Conservation (phyloP, 805 yeast species). For the Saturnispora serradocipensis region DNA sequence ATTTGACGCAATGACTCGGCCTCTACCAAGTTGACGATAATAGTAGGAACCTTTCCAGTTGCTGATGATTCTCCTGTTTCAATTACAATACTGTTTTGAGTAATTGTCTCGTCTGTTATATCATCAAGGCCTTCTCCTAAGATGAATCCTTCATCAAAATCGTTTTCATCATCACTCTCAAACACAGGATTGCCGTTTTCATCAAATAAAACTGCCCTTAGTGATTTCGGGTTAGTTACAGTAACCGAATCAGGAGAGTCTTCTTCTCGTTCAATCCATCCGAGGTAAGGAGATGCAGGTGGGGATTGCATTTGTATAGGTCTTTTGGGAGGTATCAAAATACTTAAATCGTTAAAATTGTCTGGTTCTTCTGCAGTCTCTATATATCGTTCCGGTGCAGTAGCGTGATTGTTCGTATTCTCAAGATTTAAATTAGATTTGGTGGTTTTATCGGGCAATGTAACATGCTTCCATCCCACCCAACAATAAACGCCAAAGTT, state of each 20-base stretch:
- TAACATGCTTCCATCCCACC: conserved; percentile 5
- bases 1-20: conserved; percentile 19
- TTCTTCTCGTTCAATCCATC: conserved; percentile 24
- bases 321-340: conserved; percentile 21
- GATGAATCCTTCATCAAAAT: conserved; percentile 3
- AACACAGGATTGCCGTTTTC: conserved; percentile 5
- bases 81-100: not conserved
- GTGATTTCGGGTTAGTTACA: conserved; percentile 22
- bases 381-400: not conserved
- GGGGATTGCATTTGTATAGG: conserved; percentile 28
- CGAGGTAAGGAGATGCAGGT: conserved; percentile 29
- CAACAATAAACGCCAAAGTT: conserved; percentile 7
- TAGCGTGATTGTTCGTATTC: not conserved
- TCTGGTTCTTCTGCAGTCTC: not conserved
- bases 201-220: conserved; percentile 11
- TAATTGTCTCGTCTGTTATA: not conserved
- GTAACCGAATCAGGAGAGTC: conserved; percentile 26
- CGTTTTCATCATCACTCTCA: conserved; percentile 1
- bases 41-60: conserved; percentile 17
- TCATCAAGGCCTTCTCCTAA: conserved; percentile 11
- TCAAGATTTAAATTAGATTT: not conserved
- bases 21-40: conserved; percentile 23
- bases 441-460: not conserved
- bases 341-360: not conserved
- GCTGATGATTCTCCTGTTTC: not conserved